Conservation (phyloP, 2,329 filamentous ascomycete genomes). For the Lachnellula suecica region DNA sequence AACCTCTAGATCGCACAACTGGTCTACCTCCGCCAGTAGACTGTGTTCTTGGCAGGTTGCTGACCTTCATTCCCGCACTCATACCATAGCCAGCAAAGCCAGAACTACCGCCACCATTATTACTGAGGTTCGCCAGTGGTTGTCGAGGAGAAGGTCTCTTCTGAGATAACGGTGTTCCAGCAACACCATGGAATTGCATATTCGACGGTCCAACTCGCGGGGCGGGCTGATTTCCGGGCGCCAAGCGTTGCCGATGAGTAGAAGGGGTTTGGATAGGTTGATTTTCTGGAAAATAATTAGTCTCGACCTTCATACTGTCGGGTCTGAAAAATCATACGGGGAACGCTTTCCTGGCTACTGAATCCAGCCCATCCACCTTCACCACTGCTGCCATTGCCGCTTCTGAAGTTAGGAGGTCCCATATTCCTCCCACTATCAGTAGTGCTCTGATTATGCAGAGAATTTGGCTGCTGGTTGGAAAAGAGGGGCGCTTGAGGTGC, state of each 20-base stretch:
- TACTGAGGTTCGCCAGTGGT: constrained; percentile 21
- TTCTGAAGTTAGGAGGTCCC: constrained; percentile 8
- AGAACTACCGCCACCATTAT: constrained; percentile 14
- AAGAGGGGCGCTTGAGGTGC: constrained; percentile 20
- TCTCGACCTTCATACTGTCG: neutral
- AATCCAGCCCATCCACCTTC: constrained; percentile 26
- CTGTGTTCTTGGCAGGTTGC: constrained; percentile 22
- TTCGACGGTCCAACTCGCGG: constrained; percentile 17
- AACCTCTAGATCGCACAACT: constrained; percentile 27
- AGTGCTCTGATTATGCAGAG: constrained; percentile 6
- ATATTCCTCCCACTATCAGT: neutral
- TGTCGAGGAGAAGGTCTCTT: constrained; percentile 20
- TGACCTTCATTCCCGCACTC: constrained; percentile 35
- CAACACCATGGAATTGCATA: constrained; percentile 14
- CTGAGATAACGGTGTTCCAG: constrained; percentile 20
- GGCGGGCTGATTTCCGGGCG: constrained; percentile 11
- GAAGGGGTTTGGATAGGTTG: constrained; percentile 30
- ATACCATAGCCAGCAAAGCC: constrained; percentile 34
- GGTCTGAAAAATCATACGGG: constrained; percentile 14
- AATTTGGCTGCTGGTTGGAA: constrained; percentile 10
- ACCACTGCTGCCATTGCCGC: constrained; percentile 8
- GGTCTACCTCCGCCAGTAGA: constrained; percentile 17
- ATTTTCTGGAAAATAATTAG: constrained; percentile 16
- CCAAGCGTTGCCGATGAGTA: constrained; percentile 30
- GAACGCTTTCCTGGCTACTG: constrained; percentile 18